Evolutionary conservation across 352 stramenopile species (phyloP), one percentile per base, ranked within the genome.

Genomic region (Plasmopara viticola): DNA sequence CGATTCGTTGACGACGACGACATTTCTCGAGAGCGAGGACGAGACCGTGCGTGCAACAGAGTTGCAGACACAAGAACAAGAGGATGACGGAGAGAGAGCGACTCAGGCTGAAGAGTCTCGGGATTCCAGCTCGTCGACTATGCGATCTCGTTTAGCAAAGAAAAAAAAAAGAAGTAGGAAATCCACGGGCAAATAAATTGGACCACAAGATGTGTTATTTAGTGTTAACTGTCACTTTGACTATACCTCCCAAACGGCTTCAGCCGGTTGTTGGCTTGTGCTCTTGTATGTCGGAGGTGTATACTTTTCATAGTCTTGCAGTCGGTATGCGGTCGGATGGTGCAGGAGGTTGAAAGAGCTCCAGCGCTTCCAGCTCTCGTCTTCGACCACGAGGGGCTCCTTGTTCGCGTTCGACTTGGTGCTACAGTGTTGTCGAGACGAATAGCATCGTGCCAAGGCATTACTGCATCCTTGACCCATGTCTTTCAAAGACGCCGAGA

Each of bases 281-380:
- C 71, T 41, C 12, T 41, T 41, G 44, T 75, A 90, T 9, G 44
- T 45, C 5, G 77, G 77, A 37, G 79, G 77, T 10, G 61, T 61
- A 53, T 87, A 87, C 28, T 49, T 56, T 10, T 33, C 45, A 12
- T 52, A 60, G 30, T 69, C 62, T 30, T 74, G 53, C 8, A 68
- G 33, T 10, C n/a, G 60, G 6, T 45, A 51, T 25, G 50, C 58
- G 12, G 62, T 53, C 7, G 65, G 58, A 54, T 82, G 43, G 58
- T 90, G 74, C 46, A 87, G 74, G 51, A 87, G 68, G 52, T 86
- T 76, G 70, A 79, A 87, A 12, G 77, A 87, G 52, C 77, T 87
- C 68, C 70, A 87, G 44, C 76, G 72, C 60, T 87, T 87, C 77
- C 77, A 90, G 55, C 79, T 90, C 50, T 90, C 77, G 58, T 90